Evolutionary conservation across 768 basidiomycete genomes (phyloP), one percentile per base, ranked within the genome.

Genomic region (Rhodotorula paludigena): DNA sequence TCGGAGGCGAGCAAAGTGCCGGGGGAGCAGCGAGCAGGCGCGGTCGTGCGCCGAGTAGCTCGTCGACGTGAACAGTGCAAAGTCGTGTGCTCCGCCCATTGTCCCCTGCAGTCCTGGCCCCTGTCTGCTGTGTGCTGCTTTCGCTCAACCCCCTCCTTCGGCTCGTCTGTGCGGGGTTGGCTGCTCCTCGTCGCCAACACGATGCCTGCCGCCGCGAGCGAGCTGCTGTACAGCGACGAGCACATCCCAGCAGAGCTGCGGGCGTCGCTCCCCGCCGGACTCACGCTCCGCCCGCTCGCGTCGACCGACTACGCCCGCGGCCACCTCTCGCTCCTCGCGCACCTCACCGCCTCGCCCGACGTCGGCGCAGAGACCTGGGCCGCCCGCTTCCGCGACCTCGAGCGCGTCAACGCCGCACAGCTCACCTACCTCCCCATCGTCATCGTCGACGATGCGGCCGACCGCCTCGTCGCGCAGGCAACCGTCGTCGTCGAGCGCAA

Each of bases 401-500:
- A 12, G 0, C 38, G 47, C 9, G 44, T 60, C 42, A 62, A 62
- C 41, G 12, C 14, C 4, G 45, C 48, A 23, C 67, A 71, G 72
- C 78, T 78, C 60, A 88, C 89, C 3, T 96, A 97, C 82, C 92
- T 86, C 79, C 81, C 86, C 56, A 79, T 97, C 75, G 93, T 93
- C 77, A 86, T 98, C 75, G 80, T 94, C 67, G 83, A 87, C 78
- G 84, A 85, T 63, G 48, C 52, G 23, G 83, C 85, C 3, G 90
- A 96, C 81, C 80, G 81, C 72, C 86, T 99, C 76, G 87, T 93
- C 52, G 93, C 82, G 30, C 85, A 87, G 45, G 94, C 93, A 28
- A 84, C 85, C 12, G 81, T 96, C 60, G 85, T 98, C 76, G 79
- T 98, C 71, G 96, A 99, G 80, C 88, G 88, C 80, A 98, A 99